Evolutionary conservation across 495 filamentous ascomycete genomes (phyloP), one percentile per base, ranked within the genome.

Genomic region (Penicillium malachiteum): DNA sequence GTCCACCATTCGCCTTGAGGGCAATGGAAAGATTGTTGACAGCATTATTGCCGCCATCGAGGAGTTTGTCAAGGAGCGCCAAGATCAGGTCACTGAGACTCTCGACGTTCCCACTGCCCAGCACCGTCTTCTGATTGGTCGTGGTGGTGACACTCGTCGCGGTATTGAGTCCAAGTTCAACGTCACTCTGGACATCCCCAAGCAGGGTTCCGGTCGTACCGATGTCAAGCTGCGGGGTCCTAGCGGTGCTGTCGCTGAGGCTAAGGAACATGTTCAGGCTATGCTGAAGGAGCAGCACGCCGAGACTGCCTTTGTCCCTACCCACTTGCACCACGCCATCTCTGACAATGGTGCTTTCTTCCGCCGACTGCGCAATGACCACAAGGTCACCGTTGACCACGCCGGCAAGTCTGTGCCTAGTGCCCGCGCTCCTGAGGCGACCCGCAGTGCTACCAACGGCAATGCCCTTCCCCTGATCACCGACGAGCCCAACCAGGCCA

Each of bases 301-400:
- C 50, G 91, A 94, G 79, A 92, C 88, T 0, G 72, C 97, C 12
- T 80, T 88, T 47, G 79, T 99, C 21, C 94, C 94, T 9, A 79
- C 84, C 37, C 81, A 84, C 56, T 71, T 94, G 46, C 92, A 97
- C 72, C 89, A 97, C 65, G 72, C 76, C 57, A 78, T 99, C 56
- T 79, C 92, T 46, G 91, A 97, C 66, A 92, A 93, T 55, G 94
- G 94, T 14, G 84, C 89, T 55, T 88, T 97, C 77, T 95, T 97
- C 86, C 90, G 91, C 50, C 86, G 80, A 52, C 81, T 97, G 32
- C 85, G 85, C 57, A 89, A 84, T 60, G 88, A 96, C 58, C 80
- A 90, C 71, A 82, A 86, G 41, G 91, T 99, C 58, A 91, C 85
- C 1, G 89, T 99, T 48, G 91, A 96, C 69, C 93, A 97, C 63